phyloP scores from a whole-genome alignment of 2,329 filamentous ascomycete genomes.

The Cordyceps cateniannulata region DNA sequence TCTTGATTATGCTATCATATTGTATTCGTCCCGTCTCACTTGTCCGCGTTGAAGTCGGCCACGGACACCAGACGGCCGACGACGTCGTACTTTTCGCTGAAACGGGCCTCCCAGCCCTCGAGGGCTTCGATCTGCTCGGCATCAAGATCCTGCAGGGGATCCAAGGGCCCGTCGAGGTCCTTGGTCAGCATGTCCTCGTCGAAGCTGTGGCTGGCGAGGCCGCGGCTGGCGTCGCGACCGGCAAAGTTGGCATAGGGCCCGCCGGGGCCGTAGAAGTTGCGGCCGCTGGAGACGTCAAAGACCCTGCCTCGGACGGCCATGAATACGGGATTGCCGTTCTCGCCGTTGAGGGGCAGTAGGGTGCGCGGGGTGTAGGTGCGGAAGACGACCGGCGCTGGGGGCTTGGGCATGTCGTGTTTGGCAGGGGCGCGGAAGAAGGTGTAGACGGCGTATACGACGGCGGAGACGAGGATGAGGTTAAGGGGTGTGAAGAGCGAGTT shows the following conservation, averaged over 20 bases:
- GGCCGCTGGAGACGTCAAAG: slow-evolving; percentile 81
- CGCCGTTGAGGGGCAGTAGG: slow-evolving; percentile 80
- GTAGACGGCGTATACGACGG: slow-evolving; percentile 55
- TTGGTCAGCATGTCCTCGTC: slow-evolving; percentile 93
- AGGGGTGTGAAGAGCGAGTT: slow-evolving; percentile 51
- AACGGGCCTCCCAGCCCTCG: slow-evolving; percentile 88
- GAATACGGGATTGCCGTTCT: slow-evolving; percentile 68
- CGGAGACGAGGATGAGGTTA: slow-evolving; percentile 52
- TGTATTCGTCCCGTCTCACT: not conserved
- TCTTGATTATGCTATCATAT: not conserved
- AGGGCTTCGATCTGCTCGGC: slow-evolving; percentile 75
- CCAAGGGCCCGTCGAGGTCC: slow-evolving; percentile 77
- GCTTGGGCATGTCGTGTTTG: slow-evolving; percentile 41
- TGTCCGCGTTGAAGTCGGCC: slow-evolving; percentile 27
- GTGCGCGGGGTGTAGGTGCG: slow-evolving; percentile 68
- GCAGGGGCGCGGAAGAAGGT: slow-evolving; percentile 43
- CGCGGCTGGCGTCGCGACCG: slow-evolving; percentile 81
- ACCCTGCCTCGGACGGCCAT: slow-evolving; percentile 86
- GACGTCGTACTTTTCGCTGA: slow-evolving; percentile 90
- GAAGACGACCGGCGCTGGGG: slow-evolving; percentile 56
- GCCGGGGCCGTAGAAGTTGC: slow-evolving; percentile 93
- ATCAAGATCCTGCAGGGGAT: slow-evolving; percentile 65
- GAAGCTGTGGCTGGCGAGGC: slow-evolving; percentile 85
- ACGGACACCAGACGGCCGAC: slow-evolving; percentile 73
- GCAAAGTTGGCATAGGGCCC: slow-evolving; percentile 96